Evolutionary conservation across 352 stramenopile species (phyloP).

Genomic region (Elongisporangium prolatum): DNA sequence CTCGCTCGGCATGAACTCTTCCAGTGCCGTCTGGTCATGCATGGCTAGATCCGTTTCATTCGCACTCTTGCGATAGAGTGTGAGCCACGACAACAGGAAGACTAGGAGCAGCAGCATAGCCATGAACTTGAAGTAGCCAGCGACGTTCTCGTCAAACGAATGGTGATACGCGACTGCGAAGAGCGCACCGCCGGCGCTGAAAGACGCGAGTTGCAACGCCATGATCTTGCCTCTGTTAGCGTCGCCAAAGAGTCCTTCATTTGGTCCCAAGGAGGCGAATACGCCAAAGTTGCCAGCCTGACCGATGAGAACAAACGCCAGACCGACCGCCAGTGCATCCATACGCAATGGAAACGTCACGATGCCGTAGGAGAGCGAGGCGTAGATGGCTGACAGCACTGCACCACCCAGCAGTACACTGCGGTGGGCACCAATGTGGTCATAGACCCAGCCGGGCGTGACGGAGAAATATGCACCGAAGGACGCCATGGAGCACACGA

Average conservation of each 20-base stretch:
- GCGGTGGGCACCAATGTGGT: constrained; percentile 53
- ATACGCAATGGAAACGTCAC: constrained; percentile 21
- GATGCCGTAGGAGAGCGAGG: constrained; percentile 34
- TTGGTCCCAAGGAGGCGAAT: constrained; percentile 63
- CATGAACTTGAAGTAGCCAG: constrained; percentile 69
- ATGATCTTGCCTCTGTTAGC: constrained; percentile 69
- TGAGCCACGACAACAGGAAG: constrained; percentile 48
- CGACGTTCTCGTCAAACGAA: constrained; percentile 48
- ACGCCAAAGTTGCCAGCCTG: constrained; percentile 68
- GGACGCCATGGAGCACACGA: constrained; percentile 74
- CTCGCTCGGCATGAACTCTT: constrained; percentile 37
- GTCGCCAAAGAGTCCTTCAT: constrained; percentile 67
- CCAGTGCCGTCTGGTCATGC: constrained; percentile 20
- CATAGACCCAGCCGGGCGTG: constrained; percentile 56
- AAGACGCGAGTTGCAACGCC: constrained; percentile 54
- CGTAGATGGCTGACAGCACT: constrained; percentile 38
- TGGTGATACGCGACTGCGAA: constrained; percentile 66
- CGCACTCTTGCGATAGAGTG: constrained; percentile 30
- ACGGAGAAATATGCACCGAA: constrained; percentile 81
- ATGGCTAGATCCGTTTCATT: constrained; percentile 13
- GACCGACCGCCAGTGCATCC: constrained; percentile 42
- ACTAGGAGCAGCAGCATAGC: constrained; percentile 40
- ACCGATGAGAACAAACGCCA: constrained; percentile 51
- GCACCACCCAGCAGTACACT: constrained; percentile 44
- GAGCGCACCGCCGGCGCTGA: constrained; percentile 61